phyloP scores from a whole-genome alignment of 208 protist species.

The Phytomonas sp. region DNA sequence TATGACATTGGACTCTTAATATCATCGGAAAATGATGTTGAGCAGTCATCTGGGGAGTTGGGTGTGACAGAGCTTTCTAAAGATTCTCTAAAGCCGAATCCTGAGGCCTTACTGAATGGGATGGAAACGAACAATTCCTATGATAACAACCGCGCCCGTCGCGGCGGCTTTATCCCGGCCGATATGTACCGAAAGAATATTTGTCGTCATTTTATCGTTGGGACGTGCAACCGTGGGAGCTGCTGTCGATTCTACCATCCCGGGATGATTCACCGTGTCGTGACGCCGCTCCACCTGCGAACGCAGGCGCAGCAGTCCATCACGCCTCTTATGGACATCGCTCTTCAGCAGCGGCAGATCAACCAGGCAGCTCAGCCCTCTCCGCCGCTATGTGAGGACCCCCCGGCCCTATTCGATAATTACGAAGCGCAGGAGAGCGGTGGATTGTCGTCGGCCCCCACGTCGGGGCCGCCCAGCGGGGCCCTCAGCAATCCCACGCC shows the following conservation, averaged over 20 bases:
- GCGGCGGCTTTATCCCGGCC: no score
- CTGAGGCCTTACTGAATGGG: not conserved
- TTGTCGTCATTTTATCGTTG: conserved; percentile 46
- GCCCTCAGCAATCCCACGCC: not conserved
- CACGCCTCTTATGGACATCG: conserved; percentile 35
- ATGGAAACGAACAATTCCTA: not conserved
- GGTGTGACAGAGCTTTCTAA: not conserved
- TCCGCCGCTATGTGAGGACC: not conserved
- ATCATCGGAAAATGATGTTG: not conserved
- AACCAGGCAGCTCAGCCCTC: not conserved
- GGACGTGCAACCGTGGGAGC: conserved; percentile 53
- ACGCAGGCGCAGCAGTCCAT: conserved; percentile 25
- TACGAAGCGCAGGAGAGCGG: not conserved
- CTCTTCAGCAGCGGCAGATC: conserved; percentile 13
- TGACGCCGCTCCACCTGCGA: conserved; percentile 18
- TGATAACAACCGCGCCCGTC: not conserved
- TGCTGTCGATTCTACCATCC: conserved; percentile 52
- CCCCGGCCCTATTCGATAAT: not conserved
- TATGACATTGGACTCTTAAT: not conserved
- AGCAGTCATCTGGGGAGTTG: not conserved
- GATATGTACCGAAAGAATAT: conserved; percentile 19
- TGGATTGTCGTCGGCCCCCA: not conserved
- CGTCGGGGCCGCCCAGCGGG: no score
- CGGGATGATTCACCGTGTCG: conserved; percentile 29
- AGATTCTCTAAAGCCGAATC: not conserved